Percentiles rank a stretch among this genome's conserved stretches.
These are phyloP conservation scores for Rhodocollybia butyracea DNA, from an alignment of 768 basidiomycete species.

Conservation along the genomic window DNA sequence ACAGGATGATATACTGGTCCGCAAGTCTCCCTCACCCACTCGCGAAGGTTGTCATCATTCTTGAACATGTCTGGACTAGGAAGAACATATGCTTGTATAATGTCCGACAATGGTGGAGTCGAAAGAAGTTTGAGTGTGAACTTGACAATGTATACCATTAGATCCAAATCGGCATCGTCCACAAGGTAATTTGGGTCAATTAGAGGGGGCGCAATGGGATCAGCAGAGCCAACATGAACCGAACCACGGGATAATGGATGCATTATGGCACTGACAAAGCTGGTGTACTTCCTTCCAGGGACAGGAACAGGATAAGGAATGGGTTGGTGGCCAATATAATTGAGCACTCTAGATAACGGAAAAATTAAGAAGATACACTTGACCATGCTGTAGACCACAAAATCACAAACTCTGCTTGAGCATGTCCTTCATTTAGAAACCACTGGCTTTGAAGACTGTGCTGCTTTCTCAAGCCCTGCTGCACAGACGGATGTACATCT, in stretches of 20 bases:
- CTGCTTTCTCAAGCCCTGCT: too few species aligned
- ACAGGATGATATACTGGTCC: conserved; percentile 6
- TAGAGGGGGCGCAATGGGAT: conserved; percentile 35
- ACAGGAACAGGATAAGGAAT: not conserved
- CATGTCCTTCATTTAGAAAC: too few species aligned
- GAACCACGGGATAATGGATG: conserved; percentile 39
- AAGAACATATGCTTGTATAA: conserved; percentile 8
- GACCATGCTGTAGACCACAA: too few species aligned
- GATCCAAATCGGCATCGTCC: conserved; percentile 17
- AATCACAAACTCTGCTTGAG: too few species aligned
- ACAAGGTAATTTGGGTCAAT: conserved; percentile 44
- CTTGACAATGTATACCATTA: conserved; percentile 21
- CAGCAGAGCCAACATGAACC: conserved; percentile 38
- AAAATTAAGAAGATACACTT: too few species aligned
- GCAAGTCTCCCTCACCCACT: not conserved
- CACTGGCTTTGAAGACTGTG: too few species aligned
- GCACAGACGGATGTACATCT: too few species aligned
- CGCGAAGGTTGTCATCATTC: not conserved
- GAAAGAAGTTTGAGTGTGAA: conserved; percentile 17
- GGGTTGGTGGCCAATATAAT: not conserved
- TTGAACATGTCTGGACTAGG: conserved; percentile 2
- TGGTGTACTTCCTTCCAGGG: conserved; percentile 11
- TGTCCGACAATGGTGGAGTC: conserved; percentile 7
- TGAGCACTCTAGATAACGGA: too few species aligned
- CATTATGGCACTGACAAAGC: conserved; percentile 19